Base-by-base conservation (phyloP, 768 basidiomycete genomes). In the Russula vinacea region DNA sequence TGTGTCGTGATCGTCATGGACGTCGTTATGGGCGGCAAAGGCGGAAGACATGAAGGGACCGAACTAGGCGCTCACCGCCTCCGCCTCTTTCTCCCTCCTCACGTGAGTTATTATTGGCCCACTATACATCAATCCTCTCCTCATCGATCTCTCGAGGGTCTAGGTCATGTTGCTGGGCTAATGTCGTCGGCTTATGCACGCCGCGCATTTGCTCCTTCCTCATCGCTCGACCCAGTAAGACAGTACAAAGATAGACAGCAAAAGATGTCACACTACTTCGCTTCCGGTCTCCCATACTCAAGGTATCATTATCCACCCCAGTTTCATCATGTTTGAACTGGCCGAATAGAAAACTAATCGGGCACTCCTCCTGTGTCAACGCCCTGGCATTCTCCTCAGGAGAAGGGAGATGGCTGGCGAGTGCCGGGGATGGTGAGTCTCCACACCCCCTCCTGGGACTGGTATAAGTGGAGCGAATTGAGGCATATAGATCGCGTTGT, bases 361-460 rank as follows among this genome's bases (percentile, higher is more conserved):
- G 60, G 9, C 77, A 78, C 60, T 71, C 68, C 7, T 77, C 76
- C 0, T 78, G 77, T 56, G 73, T 78, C 24, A 78, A 78, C 49
- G 70, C 76, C 7, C 60, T 78, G 1, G 68, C 73, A 1, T 75
- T 76, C 66, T 78, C 77, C n/a, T 54, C 62, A 24, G 71, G 70
- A 8, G 71, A 73, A 37, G 76, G 75, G 24, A 64, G 75, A 49
- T 78, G 76, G 75, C 71, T 78, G 19, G 77, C 76, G 1, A 77
- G 75, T 67, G 77, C 71, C 5, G 77, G 77, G 14, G 77, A 78
- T 56, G 76, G 75, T 76, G 42, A 57, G 69, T 55, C 19, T 24
- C 57, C 39, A 19, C 10, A 49, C n/a, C 37, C 37, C 26, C 17
- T 47, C 17, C 1, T 49, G 3, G 11, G 24, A 47, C 10, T 26